phyloP scores from a whole-genome alignment of 106 monocot genomes.

The Vanilla planifolia region DNA sequence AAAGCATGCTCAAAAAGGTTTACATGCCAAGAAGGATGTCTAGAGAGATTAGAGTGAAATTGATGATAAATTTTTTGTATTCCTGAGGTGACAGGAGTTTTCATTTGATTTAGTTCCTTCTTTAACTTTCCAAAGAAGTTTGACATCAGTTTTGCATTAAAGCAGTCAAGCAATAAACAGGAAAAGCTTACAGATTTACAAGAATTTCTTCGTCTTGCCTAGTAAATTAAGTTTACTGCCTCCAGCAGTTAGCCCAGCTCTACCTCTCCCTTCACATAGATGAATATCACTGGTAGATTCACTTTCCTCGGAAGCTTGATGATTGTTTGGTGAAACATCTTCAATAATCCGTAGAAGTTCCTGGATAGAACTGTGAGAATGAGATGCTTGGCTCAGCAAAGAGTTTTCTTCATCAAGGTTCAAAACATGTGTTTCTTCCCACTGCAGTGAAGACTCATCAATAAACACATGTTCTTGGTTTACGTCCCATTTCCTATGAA shows the following conservation, averaged over 20 bases:
- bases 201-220: constrained; percentile 47
- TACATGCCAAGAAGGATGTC: too few species aligned
- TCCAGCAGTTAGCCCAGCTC: neutral
- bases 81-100: too few species aligned
- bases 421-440: constrained; percentile 26
- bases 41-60: too few species aligned
- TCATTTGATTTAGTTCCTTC: too few species aligned
- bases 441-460: constrained; percentile 27
- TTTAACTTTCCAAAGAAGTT: too few species aligned
- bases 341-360: constrained; percentile 36
- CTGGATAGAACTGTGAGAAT: constrained; percentile 24
- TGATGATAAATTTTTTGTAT: too few species aligned
- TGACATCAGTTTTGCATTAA: too few species aligned
- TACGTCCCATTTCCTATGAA: constrained; percentile 36
- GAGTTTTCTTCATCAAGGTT: constrained; percentile 35
- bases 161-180: too few species aligned
- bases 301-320: constrained; percentile 17
- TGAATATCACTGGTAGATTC: neutral
- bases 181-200: constrained; percentile 11
- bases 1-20: too few species aligned
- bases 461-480: constrained; percentile 19
- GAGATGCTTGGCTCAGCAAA: constrained; percentile 17
- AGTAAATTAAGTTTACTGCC: constrained; percentile 16
- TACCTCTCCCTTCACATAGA: constrained; percentile 16
- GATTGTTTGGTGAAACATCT: constrained; percentile 18